A percentile compares a stretch with the other conserved stretches of the same genome.
Conservation (phyloP, 306 rosid genomes). For the Vachellia pachyceras region DNA sequence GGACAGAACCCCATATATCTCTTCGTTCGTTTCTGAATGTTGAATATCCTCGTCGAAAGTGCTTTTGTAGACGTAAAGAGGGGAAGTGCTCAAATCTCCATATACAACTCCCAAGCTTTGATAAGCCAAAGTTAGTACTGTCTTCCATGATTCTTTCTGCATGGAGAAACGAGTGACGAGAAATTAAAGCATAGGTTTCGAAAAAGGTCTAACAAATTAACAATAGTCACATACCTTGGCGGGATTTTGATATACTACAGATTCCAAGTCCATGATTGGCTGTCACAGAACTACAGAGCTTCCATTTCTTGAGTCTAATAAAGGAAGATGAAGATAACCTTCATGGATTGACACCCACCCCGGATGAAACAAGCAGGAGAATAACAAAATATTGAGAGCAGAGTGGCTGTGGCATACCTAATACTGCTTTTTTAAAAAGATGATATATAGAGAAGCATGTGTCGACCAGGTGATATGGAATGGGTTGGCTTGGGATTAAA, state of each 20-base stretch:
- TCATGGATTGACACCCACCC: conserved; percentile 45
- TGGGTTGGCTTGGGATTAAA: not conserved
- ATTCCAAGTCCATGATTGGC: conserved; percentile 78
- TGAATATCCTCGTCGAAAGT: conserved; percentile 89
- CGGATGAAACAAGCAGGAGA: conserved; percentile 43
- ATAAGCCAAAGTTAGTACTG: conserved; percentile 80
- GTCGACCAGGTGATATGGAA: conserved; percentile 6
- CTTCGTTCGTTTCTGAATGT: conserved; percentile 92
- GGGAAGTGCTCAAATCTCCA: conserved; percentile 95
- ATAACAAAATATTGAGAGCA: conserved; percentile 31
- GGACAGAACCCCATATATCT: conserved; percentile 86
- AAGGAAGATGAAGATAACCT: conserved; percentile 46
- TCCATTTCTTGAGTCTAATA: conserved; percentile 44
- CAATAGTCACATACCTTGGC: conserved; percentile 63
- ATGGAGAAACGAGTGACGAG: conserved; percentile 16
- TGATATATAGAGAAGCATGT: not conserved
- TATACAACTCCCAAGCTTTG: conserved; percentile 97
- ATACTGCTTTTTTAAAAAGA: not conserved
- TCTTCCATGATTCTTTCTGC: conserved; percentile 92
- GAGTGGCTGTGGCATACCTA: conserved; percentile 36
- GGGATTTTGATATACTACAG: conserved; percentile 59
- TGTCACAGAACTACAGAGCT: conserved; percentile 42
- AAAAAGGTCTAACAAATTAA: not conserved
- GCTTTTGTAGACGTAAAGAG: conserved; percentile 88
- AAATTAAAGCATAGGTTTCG: conserved; percentile 37